Evolutionary conservation across 306 rosid species (phyloP).

Genomic region (Rosa chinensis): DNA sequence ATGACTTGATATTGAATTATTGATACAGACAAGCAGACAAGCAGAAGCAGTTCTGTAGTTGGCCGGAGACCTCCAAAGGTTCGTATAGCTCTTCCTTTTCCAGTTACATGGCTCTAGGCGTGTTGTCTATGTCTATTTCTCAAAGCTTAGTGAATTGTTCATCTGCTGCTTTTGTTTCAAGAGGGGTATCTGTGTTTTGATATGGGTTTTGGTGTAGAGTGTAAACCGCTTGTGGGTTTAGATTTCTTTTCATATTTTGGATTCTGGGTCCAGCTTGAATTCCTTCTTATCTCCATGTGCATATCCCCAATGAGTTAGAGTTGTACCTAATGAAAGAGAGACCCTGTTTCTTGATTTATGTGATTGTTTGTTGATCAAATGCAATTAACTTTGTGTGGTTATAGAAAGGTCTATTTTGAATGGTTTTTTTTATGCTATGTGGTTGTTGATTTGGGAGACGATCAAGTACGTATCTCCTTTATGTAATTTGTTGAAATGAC

Average conservation of each 20-base stretch:
- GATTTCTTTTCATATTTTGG: background rate
- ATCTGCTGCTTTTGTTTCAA: background rate
- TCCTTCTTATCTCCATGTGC: background rate
- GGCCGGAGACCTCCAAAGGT: background rate
- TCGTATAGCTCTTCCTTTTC: background rate
- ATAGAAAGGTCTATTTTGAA: background rate
- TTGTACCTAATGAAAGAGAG: background rate
- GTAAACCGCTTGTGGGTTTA: background rate
- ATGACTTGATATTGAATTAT: no score
- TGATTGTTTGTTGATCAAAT: background rate
- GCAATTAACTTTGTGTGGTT: background rate
- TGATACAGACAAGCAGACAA: no score
- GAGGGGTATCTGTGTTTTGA: background rate
- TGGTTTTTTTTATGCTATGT: background rate
- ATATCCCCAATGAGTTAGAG: no score
- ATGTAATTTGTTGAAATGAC: no score
- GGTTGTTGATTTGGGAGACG: slow-evolving; percentile 22
- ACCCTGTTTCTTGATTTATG: background rate
- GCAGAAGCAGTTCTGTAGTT: no score
- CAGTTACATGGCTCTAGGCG: background rate
- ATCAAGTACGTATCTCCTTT: background rate
- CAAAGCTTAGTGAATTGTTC: background rate
- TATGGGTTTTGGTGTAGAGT: background rate
- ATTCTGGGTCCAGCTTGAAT: slow-evolving; percentile 5
- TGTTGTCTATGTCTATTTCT: background rate